phyloP scores from a whole-genome alignment of 139 green algal genomes.

The Coelastrella sp. region DNA sequence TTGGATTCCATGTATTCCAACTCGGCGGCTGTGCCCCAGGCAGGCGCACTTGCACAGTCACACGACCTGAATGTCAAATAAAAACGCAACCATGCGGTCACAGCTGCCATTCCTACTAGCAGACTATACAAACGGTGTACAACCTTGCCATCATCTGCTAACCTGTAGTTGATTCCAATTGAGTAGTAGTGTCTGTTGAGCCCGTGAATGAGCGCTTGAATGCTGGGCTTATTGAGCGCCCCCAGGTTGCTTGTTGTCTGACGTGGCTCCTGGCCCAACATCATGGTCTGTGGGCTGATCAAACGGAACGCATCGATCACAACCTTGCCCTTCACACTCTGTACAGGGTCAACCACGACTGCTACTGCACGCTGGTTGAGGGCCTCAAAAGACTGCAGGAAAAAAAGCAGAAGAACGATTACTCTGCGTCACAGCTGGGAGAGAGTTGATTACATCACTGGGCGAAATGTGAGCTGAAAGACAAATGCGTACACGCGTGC shows the following conservation, averaged over 20 bases:
- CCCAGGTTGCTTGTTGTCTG: slow-evolving; percentile 99
- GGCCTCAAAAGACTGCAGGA: slow-evolving; percentile 92
- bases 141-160: background rate
- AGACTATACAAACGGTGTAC: background rate
- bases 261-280: slow-evolving; percentile 98
- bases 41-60: no score
- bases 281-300: slow-evolving; percentile 99
- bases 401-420: background rate
- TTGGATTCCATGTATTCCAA: no score
- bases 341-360: slow-evolving; percentile 98
- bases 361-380: slow-evolving; percentile 97
- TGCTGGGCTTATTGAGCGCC: slow-evolving; percentile 98
- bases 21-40: no score
- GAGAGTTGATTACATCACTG: no score
- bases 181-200: slow-evolving; percentile 99
- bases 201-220: slow-evolving; percentile 97
- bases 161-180: slow-evolving; percentile 98
- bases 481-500: no score
- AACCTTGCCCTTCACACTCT: slow-evolving; percentile 94
- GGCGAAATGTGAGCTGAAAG: no score
- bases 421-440: no score
- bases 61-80: no score
- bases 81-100: no score
- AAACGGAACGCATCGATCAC: slow-evolving; percentile 97
- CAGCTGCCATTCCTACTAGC: no score